Conservation (phyloP, 179 eudicot species). For the Silene noctiflora region DNA sequence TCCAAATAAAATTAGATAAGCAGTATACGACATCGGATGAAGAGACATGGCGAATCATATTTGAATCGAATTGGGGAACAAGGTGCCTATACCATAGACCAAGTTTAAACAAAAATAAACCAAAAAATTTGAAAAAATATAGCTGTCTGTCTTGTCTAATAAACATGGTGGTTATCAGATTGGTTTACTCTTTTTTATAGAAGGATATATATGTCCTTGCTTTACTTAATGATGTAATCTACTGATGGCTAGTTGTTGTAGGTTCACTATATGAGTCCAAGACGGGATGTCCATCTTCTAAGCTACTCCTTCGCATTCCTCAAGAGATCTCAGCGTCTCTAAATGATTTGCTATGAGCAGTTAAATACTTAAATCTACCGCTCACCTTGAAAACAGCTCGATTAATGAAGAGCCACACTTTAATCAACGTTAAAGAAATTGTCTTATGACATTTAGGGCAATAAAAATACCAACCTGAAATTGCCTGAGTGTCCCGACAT, state of each 20-base stretch:
- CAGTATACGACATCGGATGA: neutral
- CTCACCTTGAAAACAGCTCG: neutral
- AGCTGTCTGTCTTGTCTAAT: neutral
- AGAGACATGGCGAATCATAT: neutral
- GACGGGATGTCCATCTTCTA: neutral
- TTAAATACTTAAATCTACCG: neutral
- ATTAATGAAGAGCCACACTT: neutral
- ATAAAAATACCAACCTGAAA: conserved; percentile 55
- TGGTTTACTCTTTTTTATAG: neutral
- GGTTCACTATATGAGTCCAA: neutral
- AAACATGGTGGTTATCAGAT: neutral
- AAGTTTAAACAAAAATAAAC: neutral
- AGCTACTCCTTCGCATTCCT: too few species aligned
- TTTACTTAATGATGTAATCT: neutral
- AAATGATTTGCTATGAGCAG: neutral
- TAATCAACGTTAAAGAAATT: neutral
- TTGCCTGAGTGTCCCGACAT: conserved; percentile 86
- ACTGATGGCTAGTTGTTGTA: neutral
- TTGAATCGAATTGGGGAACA: neutral
- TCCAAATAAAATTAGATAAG: neutral
- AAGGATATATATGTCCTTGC: neutral
- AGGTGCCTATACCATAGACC: neutral
- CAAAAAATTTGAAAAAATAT: too few species aligned
- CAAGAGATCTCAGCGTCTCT: neutral
- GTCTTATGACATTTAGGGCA: neutral